Percentiles rank a stretch among this genome's conserved stretches.
Conservation (phyloP, 768 basidiomycete genomes). For the Russula abietina region DNA sequence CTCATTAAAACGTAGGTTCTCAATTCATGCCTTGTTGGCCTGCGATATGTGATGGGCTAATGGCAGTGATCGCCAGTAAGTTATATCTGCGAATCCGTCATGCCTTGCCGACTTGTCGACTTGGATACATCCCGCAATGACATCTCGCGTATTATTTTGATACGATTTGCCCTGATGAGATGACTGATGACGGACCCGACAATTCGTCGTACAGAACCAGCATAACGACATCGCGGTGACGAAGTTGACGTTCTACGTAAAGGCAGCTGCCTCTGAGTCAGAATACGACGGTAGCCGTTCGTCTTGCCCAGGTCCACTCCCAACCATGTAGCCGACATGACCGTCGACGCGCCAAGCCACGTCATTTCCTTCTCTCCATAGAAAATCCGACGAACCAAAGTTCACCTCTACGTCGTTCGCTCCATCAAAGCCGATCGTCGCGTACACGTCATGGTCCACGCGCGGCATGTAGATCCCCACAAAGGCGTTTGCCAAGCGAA, state of each 20-base stretch:
- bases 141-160: too few relatives aligned
- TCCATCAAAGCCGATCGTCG: conserved; percentile 56
- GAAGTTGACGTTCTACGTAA: not conserved
- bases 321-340: conserved; percentile 46
- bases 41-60: too few relatives aligned
- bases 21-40: too few relatives aligned
- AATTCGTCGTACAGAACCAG: too few relatives aligned
- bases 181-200: too few relatives aligned
- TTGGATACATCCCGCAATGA: too few relatives aligned
- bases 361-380: conserved; percentile 60
- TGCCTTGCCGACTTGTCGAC: too few relatives aligned
- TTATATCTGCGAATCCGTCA: too few relatives aligned
- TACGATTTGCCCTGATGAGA: too few relatives aligned
- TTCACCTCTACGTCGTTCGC: conserved; percentile 52
- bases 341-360: conserved; percentile 61
- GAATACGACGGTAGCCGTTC: conserved; percentile 37
- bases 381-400: conserved; percentile 55
- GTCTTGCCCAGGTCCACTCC: conserved; percentile 31
- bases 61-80: too few relatives aligned
- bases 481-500: conserved; percentile 51
- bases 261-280: not conserved
- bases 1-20: too few relatives aligned
- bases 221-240: too few relatives aligned
- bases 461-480: conserved; percentile 53
- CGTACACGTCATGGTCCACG: conserved; percentile 50